Percentiles rank a stretch among this genome's conserved stretches.
Evolutionary conservation across 768 basidiomycete species (phyloP).

Genomic region (Leccinum rimulosum): DNA sequence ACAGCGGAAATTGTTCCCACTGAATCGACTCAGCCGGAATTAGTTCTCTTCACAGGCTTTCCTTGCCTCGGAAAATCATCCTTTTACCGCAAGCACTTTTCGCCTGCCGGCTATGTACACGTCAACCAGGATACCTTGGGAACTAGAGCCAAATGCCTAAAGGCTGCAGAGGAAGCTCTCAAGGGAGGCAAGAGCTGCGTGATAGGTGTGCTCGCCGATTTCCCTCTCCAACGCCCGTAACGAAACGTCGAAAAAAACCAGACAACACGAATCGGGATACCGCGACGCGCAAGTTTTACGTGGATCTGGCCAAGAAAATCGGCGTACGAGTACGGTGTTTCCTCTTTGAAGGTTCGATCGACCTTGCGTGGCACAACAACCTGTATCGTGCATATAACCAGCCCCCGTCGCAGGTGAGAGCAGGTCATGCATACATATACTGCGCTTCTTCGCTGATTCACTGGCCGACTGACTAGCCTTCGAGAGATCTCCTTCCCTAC

Average conservation of each 20-base stretch:
- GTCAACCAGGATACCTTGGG: slow-evolving; percentile 85
- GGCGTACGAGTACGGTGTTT: slow-evolving; percentile 65
- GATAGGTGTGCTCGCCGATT: slow-evolving; percentile 52
- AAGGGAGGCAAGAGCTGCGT: slow-evolving; percentile 63
- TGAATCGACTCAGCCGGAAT: slow-evolving; percentile 32
- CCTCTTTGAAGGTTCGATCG: slow-evolving; percentile 68
- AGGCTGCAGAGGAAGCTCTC: slow-evolving; percentile 55
- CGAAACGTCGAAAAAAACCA: slow-evolving; percentile 25
- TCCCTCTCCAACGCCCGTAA: background rate
- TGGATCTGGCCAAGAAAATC: slow-evolving; percentile 60
- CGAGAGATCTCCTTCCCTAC: slow-evolving; percentile 57
- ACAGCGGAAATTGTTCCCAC: slow-evolving; percentile 15
- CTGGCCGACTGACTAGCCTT: slow-evolving; percentile 31
- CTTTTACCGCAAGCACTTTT: slow-evolving; percentile 72
- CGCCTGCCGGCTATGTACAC: slow-evolving; percentile 65
- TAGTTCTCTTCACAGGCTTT: slow-evolving; percentile 61
- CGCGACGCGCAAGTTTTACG: slow-evolving; percentile 65
- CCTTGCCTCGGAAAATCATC: slow-evolving; percentile 79
- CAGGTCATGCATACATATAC: background rate
- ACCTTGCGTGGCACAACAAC: slow-evolving; percentile 92
- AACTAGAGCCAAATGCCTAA: slow-evolving; percentile 73
- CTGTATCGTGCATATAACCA: slow-evolving; percentile 75
- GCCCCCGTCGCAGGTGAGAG: slow-evolving; percentile 37
- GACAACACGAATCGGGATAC: slow-evolving; percentile 91
- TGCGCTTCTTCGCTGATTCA: background rate